phyloP scores from a whole-genome alignment of 75 land plant genomes.

The Pseudotsuga menziesii region DNA sequence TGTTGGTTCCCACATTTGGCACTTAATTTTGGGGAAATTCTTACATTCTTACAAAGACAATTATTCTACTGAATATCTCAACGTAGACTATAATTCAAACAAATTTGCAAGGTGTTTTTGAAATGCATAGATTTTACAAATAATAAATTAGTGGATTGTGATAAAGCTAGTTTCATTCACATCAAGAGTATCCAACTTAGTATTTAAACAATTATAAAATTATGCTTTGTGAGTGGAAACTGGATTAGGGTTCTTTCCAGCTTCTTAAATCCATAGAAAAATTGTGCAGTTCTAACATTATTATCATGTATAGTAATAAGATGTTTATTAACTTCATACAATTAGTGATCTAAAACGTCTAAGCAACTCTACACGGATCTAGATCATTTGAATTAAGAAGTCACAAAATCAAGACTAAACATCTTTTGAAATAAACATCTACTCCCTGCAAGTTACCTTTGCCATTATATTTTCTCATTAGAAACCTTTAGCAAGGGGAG shows the following conservation, averaged over 20 bases:
- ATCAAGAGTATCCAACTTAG: neutral
- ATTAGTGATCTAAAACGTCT: neutral
- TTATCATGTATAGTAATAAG: neutral
- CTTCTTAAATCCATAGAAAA: neutral
- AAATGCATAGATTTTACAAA: neutral
- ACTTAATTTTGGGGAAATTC: no score
- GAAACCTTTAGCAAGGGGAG: no score
- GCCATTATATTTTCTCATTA: no score
- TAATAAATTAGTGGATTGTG: neutral
- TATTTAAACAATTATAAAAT: neutral
- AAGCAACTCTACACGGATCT: neutral
- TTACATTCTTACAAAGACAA: no score
- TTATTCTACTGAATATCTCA: no score
- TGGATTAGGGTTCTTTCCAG: no score
- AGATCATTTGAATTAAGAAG: no score
- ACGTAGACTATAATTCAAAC: neutral
- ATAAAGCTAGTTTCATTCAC: neutral
- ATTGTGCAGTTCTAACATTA: neutral
- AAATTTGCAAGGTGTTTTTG: no score
- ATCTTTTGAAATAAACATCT: no score
- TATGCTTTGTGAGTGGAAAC: no score
- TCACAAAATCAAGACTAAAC: neutral
- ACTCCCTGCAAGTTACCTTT: no score
- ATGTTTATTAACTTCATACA: neutral
- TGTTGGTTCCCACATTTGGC: no score